phyloP scores from a whole-genome alignment of 768 basidiomycete genomes.

The Lepiota brunneoincarnata region DNA sequence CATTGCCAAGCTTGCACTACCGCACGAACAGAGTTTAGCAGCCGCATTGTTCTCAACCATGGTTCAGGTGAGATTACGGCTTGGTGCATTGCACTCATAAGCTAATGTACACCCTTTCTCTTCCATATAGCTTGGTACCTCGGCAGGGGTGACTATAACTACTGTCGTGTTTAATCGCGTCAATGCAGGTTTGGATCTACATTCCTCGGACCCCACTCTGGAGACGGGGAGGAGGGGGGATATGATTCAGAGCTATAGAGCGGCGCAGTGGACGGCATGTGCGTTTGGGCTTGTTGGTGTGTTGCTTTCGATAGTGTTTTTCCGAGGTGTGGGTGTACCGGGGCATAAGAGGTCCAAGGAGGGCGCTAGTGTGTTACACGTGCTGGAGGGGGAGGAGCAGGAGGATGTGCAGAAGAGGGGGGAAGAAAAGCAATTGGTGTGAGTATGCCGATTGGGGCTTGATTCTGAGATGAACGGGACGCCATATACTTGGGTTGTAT shows the following conservation, averaged over 20 bases:
- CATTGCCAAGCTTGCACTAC: constrained; percentile 62
- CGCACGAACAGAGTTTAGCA: constrained; percentile 72
- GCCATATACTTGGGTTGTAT: no score
- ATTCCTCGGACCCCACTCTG: no score
- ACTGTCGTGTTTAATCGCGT: constrained; percentile 69
- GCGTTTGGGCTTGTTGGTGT: constrained; percentile 61
- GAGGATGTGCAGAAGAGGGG: not conserved
- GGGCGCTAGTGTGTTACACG: not conserved
- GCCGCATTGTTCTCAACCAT: constrained; percentile 80
- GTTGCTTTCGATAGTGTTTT: constrained; percentile 24
- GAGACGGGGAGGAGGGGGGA: constrained; percentile 21
- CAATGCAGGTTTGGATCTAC: constrained; percentile 18
- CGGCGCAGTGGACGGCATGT: constrained; percentile 64
- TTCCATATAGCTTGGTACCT: constrained; percentile 54
- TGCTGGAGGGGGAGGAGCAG: not conserved
- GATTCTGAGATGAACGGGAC: no score
- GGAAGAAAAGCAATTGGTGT: not conserved
- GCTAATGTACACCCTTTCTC: not conserved
- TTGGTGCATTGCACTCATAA: not conserved
- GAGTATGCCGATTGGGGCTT: no score
- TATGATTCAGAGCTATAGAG: constrained; percentile 50
- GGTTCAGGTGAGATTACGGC: constrained; percentile 48
- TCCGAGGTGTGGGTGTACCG: constrained; percentile 28
- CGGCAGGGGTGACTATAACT: constrained; percentile 67
- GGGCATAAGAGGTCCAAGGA: constrained; percentile 16